Conservation (phyloP, 2,329 filamentous ascomycete genomes). For the Aspergillus melleus region DNA sequence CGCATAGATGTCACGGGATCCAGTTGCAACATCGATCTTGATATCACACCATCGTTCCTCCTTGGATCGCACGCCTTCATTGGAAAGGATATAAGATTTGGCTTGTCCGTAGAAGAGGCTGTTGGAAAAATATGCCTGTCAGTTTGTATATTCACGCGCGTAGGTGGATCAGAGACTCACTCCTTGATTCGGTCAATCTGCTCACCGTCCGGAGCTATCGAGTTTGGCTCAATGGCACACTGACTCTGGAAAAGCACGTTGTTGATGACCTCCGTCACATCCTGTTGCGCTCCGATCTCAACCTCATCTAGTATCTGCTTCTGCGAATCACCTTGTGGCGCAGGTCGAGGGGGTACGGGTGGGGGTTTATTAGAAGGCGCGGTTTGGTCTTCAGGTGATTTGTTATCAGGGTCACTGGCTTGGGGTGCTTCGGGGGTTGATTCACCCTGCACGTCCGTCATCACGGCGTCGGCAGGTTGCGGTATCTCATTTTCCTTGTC, state of each 20-base stretch:
- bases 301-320: conserved; percentile 49
- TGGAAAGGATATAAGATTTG: conserved; percentile 48
- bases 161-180: conserved; percentile 30
- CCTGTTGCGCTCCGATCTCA: conserved; percentile 74
- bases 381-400: conserved; percentile 17
- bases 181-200: conserved; percentile 80
- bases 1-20: conserved; percentile 70
- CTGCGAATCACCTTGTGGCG: conserved; percentile 32
- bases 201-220: conserved; percentile 66
- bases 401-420: conserved; percentile 7
- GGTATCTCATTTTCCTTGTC: conserved; percentile 43
- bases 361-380: conserved; percentile 52
- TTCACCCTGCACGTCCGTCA: conserved; percentile 24
- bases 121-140: conserved; percentile 11
- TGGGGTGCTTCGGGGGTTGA: conserved; percentile 11
- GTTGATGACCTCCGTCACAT: conserved; percentile 93
- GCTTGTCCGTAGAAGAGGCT: conserved; percentile 54
- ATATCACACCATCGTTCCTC: conserved; percentile 64
- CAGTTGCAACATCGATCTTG: conserved; percentile 58
- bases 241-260: conserved; percentile 90
- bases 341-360: conserved; percentile 58
- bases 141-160: conserved; percentile 9
- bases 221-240: conserved; percentile 76
- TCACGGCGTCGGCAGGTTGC: conserved; percentile 15
- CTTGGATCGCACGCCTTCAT: conserved; percentile 48